Percentiles rank a stretch among this genome's conserved stretches.
These are phyloP conservation scores for Lentinula raphanica DNA, from an alignment of 768 basidiomycete genomes.

Conservation along the genomic window DNA sequence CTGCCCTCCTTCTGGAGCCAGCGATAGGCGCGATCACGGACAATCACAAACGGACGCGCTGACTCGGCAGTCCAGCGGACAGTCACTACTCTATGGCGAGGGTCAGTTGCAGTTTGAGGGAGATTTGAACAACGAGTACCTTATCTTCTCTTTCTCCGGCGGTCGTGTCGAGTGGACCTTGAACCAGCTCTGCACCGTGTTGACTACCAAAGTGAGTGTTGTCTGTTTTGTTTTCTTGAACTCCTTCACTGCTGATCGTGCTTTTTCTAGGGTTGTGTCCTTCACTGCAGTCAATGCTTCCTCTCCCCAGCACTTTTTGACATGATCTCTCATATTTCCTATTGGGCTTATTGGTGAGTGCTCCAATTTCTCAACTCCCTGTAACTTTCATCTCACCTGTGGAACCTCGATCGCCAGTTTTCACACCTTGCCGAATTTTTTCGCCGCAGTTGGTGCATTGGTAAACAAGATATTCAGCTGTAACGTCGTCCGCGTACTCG, in stretches of 20 bases:
- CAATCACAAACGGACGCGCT: not conserved
- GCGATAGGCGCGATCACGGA: too few species aligned
- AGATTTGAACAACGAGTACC: constrained; percentile 15
- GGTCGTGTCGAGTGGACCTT: constrained; percentile 24
- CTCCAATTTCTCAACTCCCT: constrained; percentile 14
- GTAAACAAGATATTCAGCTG: not conserved
- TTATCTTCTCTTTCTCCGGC: constrained; percentile 20
- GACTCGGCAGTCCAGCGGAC: not conserved
- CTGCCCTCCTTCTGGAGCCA: not conserved
- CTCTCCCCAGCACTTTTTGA: constrained; percentile 20
- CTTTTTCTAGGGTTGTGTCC: constrained; percentile 3
- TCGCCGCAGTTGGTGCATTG: not conserved
- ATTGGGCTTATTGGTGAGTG: not conserved
- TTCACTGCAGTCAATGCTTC: constrained; percentile 16
- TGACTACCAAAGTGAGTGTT: constrained; percentile 22
- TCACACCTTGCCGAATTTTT: not conserved
- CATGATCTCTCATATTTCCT: constrained; percentile 23
- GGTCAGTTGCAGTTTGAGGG: not conserved
- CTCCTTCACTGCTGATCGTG: too few species aligned
- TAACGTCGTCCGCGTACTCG: not conserved
- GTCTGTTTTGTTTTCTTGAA: constrained; percentile 14
- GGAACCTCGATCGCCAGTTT: not conserved
- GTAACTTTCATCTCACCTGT: constrained; percentile 10
- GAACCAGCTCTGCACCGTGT: constrained; percentile 17
- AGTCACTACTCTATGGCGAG: not conserved